These are phyloP conservation scores for Akanthomyces lecanii DNA, from an alignment of 2,329 filamentous ascomycete species.

Conservation along the genomic window DNA sequence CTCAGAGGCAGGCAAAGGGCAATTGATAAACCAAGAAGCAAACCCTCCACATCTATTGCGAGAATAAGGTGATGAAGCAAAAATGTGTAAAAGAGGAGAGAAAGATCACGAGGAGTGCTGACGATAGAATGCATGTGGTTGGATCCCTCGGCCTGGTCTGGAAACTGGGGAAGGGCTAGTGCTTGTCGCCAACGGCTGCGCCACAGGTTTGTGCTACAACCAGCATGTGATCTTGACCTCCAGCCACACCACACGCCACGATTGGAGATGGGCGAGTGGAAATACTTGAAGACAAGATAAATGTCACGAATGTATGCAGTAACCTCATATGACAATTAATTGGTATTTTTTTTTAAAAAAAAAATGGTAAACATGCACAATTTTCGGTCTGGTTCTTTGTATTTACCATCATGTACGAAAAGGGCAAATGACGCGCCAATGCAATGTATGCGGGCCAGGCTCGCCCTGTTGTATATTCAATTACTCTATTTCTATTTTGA, in stretches of 20 bases:
- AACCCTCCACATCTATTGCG: not conserved
- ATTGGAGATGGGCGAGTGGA: not conserved
- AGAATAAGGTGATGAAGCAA: not conserved
- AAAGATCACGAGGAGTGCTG: slow-evolving; percentile 13
- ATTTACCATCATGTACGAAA: not conserved
- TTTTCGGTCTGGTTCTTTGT: no score
- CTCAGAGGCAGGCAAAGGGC: not conserved
- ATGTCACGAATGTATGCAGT: not conserved
- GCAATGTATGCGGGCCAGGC: not conserved
- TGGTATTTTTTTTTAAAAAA: no score
- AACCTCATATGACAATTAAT: not conserved
- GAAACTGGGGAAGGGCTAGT: slow-evolving; percentile 13
- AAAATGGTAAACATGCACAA: no score
- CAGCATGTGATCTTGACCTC: slow-evolving; percentile 18
- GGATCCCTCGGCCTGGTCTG: slow-evolving; percentile 16
- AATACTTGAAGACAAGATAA: not conserved
- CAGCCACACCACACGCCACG: slow-evolving; percentile 19
- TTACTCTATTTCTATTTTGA: not conserved
- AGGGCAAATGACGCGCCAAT: not conserved
- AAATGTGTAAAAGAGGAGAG: not conserved
- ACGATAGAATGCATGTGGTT: slow-evolving; percentile 18
- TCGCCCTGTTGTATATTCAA: not conserved
- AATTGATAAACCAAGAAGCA: not conserved
- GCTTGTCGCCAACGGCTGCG: not conserved
- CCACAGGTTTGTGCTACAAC: slow-evolving; percentile 7